Evolutionary conservation across 345 rosid species (phyloP).

Genomic region (Sisymbrium altissimum): DNA sequence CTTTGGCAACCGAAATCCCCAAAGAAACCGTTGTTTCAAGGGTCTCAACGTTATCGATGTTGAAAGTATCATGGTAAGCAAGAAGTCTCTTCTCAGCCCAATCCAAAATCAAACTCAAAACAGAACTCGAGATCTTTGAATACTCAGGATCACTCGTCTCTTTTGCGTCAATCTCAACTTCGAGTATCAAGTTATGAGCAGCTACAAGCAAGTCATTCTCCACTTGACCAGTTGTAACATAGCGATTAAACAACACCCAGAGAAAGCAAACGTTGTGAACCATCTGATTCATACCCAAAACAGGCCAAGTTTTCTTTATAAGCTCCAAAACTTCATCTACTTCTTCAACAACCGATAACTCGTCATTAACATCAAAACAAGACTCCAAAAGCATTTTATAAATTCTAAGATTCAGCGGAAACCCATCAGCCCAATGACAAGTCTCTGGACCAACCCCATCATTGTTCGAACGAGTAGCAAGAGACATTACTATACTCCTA

Average conservation of each 20-base stretch:
- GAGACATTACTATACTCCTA: constrained; percentile 62
- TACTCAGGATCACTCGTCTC: constrained; percentile 52
- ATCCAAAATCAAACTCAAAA: constrained; percentile 54
- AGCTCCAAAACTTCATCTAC: constrained; percentile 88
- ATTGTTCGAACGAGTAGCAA: constrained; percentile 59
- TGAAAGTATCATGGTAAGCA: constrained; percentile 76
- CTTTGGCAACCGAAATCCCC: constrained; percentile 62
- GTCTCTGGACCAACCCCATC: constrained; percentile 60
- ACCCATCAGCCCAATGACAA: constrained; percentile 96
- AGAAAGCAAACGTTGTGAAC: constrained; percentile 80
- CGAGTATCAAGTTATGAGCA: constrained; percentile 63
- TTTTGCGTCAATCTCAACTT: constrained; percentile 69
- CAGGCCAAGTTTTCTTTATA: constrained; percentile 84
- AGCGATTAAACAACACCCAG: constrained; percentile 83
- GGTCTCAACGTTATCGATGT: constrained; percentile 59
- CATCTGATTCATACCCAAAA: constrained; percentile 73
- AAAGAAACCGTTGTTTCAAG: constrained; percentile 70
- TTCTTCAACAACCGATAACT: constrained; percentile 68
- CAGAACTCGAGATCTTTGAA: constrained; percentile 54
- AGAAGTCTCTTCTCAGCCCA: constrained; percentile 87
- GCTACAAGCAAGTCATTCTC: constrained; percentile 79
- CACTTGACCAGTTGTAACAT: constrained; percentile 68
- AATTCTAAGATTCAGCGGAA: constrained; percentile 69
- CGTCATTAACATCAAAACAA: constrained; percentile 77
- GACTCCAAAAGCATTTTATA: constrained; percentile 76